Base-by-base conservation (phyloP, 2,329 filamentous ascomycete genomes). In the Fusarium drepaniforme region DNA sequence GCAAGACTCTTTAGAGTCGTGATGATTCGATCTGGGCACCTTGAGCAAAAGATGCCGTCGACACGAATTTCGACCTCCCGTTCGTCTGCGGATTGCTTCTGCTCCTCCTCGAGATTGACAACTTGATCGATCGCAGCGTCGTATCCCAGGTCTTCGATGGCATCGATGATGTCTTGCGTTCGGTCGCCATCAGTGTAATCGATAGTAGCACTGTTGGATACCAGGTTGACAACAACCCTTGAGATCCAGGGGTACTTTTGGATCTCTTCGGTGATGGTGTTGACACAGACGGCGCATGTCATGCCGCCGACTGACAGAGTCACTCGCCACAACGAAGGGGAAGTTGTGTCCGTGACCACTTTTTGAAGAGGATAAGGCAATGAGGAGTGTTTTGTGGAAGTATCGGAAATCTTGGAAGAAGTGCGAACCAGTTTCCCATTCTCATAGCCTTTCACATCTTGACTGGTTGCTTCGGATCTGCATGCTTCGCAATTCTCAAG, bases 1-100 rank as follows among this genome's bases (percentile, higher is more conserved):
- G 85, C 84, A 74, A 92, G 90, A 3, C 87, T 85, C 7, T 84
- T 84, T 16, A 95, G 82, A 4, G 86, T 88, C 40, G 85, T 85
- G 21, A 85, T 80, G 35, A 94, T 88, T 33, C 90, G 86, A 6
- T 86, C 84, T 1, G 93, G 92, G 76, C 93, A 96, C 77, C 93
- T 90, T 16, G 89, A 86, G 82, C 94, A 96, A 82, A 93, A 94
- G 84, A 96, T 92, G 59, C 94, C 94, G 60, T 93, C 88, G 59
- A 96, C 85, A 44, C 83, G 83, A 67, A 96, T 90, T 66, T 92
- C 89, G 3, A 94, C 87, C 1, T 90, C 90, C 57, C 93, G 86
- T 61, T 86, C 81, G 57, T 83, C 68, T 2, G 63, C 73, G 4
- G 76, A 60, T 28, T 85, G 81, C 67, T 88, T 85, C 12, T 84